These are phyloP conservation scores for Teunomyces tritomae DNA, from an alignment of 805 yeast species.

Conservation along the genomic window DNA sequence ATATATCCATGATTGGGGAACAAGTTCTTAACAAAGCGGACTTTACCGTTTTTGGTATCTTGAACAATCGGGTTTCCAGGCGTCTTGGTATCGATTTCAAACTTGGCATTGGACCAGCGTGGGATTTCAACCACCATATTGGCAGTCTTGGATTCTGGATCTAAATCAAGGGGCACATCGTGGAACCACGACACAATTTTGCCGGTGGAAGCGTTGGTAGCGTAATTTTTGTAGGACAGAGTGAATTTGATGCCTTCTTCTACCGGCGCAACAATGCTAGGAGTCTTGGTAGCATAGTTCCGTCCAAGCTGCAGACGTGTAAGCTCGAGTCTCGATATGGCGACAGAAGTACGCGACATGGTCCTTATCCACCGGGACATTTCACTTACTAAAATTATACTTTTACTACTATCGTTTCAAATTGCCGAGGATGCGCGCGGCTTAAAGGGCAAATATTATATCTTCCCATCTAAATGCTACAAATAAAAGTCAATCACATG, in stretches of 20 bases:
- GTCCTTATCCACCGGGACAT: neutral
- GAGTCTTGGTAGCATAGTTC: conserved; percentile 1
- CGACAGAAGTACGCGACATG: conserved; percentile 4
- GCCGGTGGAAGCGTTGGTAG: conserved; percentile 37
- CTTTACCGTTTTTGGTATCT: conserved; percentile 71
- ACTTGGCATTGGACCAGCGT: conserved; percentile 79
- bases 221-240: conserved; percentile 42
- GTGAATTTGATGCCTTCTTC: conserved; percentile 35
- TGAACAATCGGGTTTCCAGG: conserved; percentile 77
- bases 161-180: conserved; percentile 60
- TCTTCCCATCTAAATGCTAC: too few relatives aligned
- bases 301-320: conserved; percentile 11
- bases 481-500: too few relatives aligned
- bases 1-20: conserved; percentile 85
- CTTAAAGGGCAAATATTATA: too few relatives aligned
- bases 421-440: neutral
- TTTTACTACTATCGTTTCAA: neutral
- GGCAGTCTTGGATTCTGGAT: conserved; percentile 39
- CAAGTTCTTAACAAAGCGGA: conserved; percentile 72
- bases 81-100: conserved; percentile 62
- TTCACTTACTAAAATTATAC: neutral
- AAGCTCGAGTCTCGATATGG: conserved; percentile 10
- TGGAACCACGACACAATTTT: conserved; percentile 64
- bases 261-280: neutral
- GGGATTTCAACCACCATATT: conserved; percentile 47